Evolutionary conservation across 306 rosid genomes (phyloP).

Genomic region (Rosa persica): DNA sequence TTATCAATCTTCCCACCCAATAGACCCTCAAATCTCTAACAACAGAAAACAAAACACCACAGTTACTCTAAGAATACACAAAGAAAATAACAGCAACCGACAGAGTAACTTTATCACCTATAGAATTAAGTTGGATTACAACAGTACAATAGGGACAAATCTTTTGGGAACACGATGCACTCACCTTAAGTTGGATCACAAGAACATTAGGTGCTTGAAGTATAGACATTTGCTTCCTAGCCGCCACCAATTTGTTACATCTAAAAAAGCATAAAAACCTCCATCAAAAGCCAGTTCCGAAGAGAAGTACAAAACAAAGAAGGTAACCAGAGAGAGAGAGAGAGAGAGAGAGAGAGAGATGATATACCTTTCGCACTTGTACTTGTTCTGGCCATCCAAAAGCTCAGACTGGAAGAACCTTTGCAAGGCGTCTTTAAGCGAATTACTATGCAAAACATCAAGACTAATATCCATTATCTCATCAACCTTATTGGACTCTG

Average conservation of each 20-base stretch:
- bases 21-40: conserved; percentile 94
- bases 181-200: conserved; percentile 91
- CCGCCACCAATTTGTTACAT: conserved; percentile 88
- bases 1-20: conserved; percentile 91
- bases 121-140: neutral
- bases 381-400: conserved; percentile 92
- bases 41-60: conserved; percentile 37
- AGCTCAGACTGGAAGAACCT: conserved; percentile 90
- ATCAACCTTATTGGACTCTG: conserved; percentile 96
- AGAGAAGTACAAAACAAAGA: neutral
- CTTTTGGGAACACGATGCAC: conserved; percentile 8
- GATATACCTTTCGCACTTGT: conserved; percentile 88
- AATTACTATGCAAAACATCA: conserved; percentile 89
- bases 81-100: conserved; percentile 12
- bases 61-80: conserved; percentile 6
- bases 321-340: neutral
- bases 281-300: conserved; percentile 25
- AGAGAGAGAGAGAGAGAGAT: neutral
- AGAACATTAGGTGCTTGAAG: conserved; percentile 91
- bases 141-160: neutral
- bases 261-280: conserved; percentile 40
- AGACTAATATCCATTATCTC: conserved; percentile 99
- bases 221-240: conserved; percentile 94
- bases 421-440: conserved; percentile 81
- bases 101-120: conserved; percentile 14